A percentile compares a stretch with the other conserved stretches of the same genome.
phyloP scores from a whole-genome alignment of 1,139 yeast species.

The Pichia sp. region DNA sequence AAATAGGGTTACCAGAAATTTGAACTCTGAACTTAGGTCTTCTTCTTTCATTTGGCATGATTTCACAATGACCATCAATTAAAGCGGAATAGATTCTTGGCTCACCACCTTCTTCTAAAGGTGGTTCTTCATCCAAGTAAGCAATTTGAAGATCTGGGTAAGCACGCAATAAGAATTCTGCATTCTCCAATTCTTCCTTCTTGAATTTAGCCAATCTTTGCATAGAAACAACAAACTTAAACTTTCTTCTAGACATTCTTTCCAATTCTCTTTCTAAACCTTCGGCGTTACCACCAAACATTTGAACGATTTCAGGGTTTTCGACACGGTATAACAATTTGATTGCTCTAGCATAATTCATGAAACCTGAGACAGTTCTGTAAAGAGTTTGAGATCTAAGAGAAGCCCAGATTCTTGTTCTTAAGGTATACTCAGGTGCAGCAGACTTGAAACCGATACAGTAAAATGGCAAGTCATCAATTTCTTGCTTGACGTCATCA shows the following conservation, averaged over 20 bases:
- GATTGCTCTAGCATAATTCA: slow-evolving; percentile 98
- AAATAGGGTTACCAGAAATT: slow-evolving; percentile 96
- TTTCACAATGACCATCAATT: slow-evolving; percentile 98
- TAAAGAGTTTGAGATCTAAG: slow-evolving; percentile 96
- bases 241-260: slow-evolving; percentile 98
- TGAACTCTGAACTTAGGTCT: slow-evolving; percentile 98
- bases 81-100: slow-evolving; percentile 95
- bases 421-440: slow-evolving; percentile 96
- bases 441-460: slow-evolving; percentile 99
- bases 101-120: slow-evolving; percentile 87
- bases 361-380: slow-evolving; percentile 98
- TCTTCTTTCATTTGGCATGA: slow-evolving; percentile 96
- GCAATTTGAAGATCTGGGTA: slow-evolving; percentile 98
- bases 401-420: slow-evolving; percentile 99
- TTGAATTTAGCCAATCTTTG: slow-evolving; percentile 96
- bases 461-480: slow-evolving; percentile 96
- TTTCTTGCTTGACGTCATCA: slow-evolving; percentile 50
- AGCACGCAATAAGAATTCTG: slow-evolving; percentile 96
- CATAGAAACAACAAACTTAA: slow-evolving; percentile 96
- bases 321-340: slow-evolving; percentile 96
- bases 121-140: slow-evolving; percentile 88
- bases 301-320: slow-evolving; percentile 88
- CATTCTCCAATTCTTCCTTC: slow-evolving; percentile 96
- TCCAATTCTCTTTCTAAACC: slow-evolving; percentile 91
- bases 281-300: slow-evolving; percentile 92